Conservation (phyloP, 164 flowering plant species). For the Liriodendron chinense region DNA sequence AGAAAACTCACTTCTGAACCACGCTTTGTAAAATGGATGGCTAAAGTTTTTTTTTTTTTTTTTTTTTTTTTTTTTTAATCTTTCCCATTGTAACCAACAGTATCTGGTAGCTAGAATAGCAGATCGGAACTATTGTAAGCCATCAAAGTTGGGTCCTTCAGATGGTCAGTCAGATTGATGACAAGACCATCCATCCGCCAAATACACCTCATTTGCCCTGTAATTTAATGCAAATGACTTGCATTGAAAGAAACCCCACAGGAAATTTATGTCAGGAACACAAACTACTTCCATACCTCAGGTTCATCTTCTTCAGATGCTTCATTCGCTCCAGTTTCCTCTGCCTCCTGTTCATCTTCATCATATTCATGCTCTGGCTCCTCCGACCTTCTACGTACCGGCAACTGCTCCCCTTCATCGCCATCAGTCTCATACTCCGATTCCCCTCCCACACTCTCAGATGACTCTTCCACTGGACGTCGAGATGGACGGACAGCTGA, state of each 20-base stretch:
- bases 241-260: neutral
- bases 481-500: slow-evolving; percentile 51
- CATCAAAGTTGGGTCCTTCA: neutral
- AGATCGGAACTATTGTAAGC: neutral
- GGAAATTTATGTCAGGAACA: neutral
- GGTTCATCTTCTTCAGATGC: slow-evolving; percentile 55
- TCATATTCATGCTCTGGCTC: slow-evolving; percentile 64
- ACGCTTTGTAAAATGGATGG: neutral
- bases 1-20: neutral
- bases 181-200: neutral
- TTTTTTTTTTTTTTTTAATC: neutral
- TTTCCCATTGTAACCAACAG: neutral
- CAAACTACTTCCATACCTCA: slow-evolving; percentile 38
- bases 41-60: neutral
- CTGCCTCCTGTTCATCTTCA: slow-evolving; percentile 21
- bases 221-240: too few species aligned
- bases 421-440: slow-evolving; percentile 95
- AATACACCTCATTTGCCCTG: neutral
- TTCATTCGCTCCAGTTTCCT: slow-evolving; percentile 36
- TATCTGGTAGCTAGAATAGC: neutral
- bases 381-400: slow-evolving; percentile 44
- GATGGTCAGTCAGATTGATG: neutral
- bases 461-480: slow-evolving; percentile 54
- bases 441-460: slow-evolving; percentile 90
- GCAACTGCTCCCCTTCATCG: slow-evolving; percentile 68